Evolutionary conservation across 2,329 filamentous ascomycete species (phyloP), one percentile per base, ranked within the genome.

Genomic region (Colletotrichum destructivum): DNA sequence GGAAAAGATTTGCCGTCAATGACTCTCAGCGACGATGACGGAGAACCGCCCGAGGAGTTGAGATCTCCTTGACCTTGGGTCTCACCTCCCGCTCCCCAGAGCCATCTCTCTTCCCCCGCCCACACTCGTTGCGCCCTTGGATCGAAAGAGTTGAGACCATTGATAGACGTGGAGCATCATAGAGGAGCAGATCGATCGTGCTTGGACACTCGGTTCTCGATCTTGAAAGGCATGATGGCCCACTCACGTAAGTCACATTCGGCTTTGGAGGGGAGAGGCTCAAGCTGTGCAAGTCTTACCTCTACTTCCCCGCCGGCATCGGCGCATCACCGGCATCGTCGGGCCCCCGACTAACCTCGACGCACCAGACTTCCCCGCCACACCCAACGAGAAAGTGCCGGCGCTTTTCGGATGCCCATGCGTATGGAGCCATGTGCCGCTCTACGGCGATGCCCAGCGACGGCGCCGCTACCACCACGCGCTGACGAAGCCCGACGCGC

Each of bases 341-440:
- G 47, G 42, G 46, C 23, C 38, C 18, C 6, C 18, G 31, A 7
- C 66, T 62, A n/a, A 68, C 44, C 9, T 55, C 23, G 35, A 38
- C 2, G 3, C 16, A 5, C 23, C 52, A 64, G 59, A 59, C 5
- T 69, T 56, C 5, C 42, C 65, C 59, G 49, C 69, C 23, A 21
- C 42, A 13, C 9, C 59, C n/a, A 54, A 66, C 35, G 38, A 69
- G 16, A 72, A 72, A 35, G 69, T 72, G n/a, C 65, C 69, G 0
- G 69, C 59, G 0, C 46, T 72, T 12, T 72, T 72, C 2, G 69
- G 69, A 40, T 72, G 69, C 31, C 69, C 69, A 42, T 69, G 69
- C 23, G 49, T 72, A 49, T 69, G 69, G 69, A 69, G 65, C 54
- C 69, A 72, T 35, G 69, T 72, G n/a, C 69, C 69, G 1, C 69